These are phyloP conservation scores for Eruca vesicaria DNA, from an alignment of 441 rosid species.

Conservation along the genomic window DNA sequence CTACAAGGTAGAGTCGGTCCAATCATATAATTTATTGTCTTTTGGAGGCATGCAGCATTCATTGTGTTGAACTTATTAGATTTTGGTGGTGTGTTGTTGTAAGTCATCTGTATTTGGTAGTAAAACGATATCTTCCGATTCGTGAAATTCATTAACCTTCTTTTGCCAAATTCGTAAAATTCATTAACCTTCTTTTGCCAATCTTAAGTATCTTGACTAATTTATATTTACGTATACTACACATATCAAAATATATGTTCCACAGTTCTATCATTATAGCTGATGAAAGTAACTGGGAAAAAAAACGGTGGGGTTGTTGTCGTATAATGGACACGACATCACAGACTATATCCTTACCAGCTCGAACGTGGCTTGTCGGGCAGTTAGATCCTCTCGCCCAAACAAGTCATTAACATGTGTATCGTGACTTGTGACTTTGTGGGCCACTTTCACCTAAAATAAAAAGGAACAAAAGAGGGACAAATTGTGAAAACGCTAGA, in stretches of 20 bases:
- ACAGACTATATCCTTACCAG: not conserved
- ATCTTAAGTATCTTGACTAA: too few relatives aligned
- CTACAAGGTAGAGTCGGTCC: constrained; percentile 21
- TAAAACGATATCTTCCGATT: not conserved
- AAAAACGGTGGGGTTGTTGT: not conserved
- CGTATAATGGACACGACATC: not conserved
- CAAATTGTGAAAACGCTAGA: constrained; percentile 45
- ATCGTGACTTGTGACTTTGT: not conserved
- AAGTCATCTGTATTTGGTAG: not conserved
- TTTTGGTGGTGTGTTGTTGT: not conserved
- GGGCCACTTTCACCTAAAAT: not conserved
- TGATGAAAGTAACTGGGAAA: not conserved
- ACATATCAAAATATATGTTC: not conserved
- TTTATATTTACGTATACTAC: too few relatives aligned
- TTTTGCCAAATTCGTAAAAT: not conserved
- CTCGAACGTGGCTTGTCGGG: constrained; percentile 4
- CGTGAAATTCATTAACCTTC: not conserved
- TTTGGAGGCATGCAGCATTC: not conserved
- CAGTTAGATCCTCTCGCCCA: not conserved
- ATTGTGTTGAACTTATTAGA: not conserved
- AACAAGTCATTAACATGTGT: not conserved
- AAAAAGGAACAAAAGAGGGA: not conserved
- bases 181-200: not conserved
- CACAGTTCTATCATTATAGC: not conserved
- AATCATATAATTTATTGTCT: constrained; percentile 9